Conservation (phyloP, 2,329 filamentous ascomycete genomes). For the Colletotrichum magnum region DNA sequence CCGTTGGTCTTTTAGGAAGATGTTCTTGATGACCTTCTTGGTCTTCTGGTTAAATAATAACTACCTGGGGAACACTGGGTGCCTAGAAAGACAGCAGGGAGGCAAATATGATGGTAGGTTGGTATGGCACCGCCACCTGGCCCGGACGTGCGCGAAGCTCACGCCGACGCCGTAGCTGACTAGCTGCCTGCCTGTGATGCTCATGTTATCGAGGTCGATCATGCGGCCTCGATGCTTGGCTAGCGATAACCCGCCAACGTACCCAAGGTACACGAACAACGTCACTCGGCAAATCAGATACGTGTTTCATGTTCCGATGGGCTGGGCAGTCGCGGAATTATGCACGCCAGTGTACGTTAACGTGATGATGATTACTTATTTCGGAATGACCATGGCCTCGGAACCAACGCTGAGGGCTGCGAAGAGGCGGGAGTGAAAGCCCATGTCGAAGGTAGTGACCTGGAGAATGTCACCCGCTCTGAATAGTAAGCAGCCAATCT, state of each 20-base stretch:
- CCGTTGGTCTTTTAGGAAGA: slow-evolving; percentile 55
- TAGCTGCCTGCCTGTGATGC: slow-evolving; percentile 58
- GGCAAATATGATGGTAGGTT: slow-evolving; percentile 55
- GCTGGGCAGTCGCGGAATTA: slow-evolving; percentile 40
- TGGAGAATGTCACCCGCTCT: slow-evolving; percentile 42
- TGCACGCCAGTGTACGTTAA: too few relatives aligned
- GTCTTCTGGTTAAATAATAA: slow-evolving; percentile 33
- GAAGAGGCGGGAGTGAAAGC: slow-evolving; percentile 50
- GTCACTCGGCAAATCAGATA: background rate
- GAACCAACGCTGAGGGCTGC: slow-evolving; percentile 64
- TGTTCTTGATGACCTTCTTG: slow-evolving; percentile 51
- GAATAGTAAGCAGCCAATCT: slow-evolving; percentile 51
- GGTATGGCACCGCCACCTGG: slow-evolving; percentile 66
- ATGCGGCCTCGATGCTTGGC: slow-evolving; percentile 63
- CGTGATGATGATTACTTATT: too few relatives aligned
- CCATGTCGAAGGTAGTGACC: slow-evolving; percentile 40
- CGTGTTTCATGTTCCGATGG: background rate
- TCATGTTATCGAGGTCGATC: slow-evolving; percentile 64
- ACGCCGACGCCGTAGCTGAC: slow-evolving; percentile 58
- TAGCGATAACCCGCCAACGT: slow-evolving; percentile 66
- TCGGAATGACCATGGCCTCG: slow-evolving; percentile 56
- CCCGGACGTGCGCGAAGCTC: slow-evolving; percentile 53
- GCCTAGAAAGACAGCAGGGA: too few relatives aligned
- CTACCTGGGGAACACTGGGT: too few relatives aligned
- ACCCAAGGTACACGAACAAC: slow-evolving; percentile 43